phyloP scores from a whole-genome alignment of 2,329 filamentous ascomycete species.

The Penicillium sp. region DNA sequence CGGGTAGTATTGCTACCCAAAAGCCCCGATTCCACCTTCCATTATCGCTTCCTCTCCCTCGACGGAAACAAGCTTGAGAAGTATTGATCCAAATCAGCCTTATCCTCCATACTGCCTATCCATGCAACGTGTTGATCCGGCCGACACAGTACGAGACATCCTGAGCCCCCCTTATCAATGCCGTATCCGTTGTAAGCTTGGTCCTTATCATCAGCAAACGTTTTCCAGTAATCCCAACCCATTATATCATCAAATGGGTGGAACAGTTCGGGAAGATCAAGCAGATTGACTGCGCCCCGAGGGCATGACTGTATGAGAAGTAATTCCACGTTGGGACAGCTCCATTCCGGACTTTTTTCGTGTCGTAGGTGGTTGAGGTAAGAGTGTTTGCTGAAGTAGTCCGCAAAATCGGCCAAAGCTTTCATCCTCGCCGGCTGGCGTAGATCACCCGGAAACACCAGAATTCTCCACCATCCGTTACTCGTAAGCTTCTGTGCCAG shows the following conservation, averaged over 20 bases:
- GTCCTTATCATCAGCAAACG: slow-evolving; percentile 14
- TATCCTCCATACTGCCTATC: slow-evolving; percentile 12
- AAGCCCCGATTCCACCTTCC: not conserved
- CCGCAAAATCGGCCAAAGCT: slow-evolving; percentile 1
- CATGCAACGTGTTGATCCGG: slow-evolving; percentile 25
- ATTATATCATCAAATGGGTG: slow-evolving; percentile 12
- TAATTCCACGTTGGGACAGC: not conserved
- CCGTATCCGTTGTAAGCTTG: slow-evolving; percentile 14
- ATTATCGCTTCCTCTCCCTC: not conserved
- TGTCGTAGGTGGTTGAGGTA: not conserved
- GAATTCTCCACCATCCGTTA: too few species aligned
- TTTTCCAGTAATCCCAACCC: slow-evolving; percentile 19
- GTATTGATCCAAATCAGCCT: slow-evolving; percentile 8
- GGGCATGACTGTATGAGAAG: slow-evolving; percentile 16
- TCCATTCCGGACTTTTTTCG: not conserved
- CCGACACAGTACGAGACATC: slow-evolving; percentile 18
- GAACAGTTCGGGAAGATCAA: slow-evolving; percentile 15
- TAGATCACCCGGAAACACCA: slow-evolving; percentile 11
- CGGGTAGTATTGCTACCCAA: not conserved
- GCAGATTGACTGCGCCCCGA: not conserved
- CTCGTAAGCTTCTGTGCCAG: too few species aligned
- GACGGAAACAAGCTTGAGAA: slow-evolving; percentile 4
- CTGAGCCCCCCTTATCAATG: slow-evolving; percentile 5
- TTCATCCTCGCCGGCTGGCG: not conserved
- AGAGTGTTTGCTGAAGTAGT: slow-evolving; percentile 1